These are phyloP conservation scores for Aspergillus pseudonomiae DNA, from an alignment of 2,329 filamentous ascomycete genomes.

Conservation along the genomic window DNA sequence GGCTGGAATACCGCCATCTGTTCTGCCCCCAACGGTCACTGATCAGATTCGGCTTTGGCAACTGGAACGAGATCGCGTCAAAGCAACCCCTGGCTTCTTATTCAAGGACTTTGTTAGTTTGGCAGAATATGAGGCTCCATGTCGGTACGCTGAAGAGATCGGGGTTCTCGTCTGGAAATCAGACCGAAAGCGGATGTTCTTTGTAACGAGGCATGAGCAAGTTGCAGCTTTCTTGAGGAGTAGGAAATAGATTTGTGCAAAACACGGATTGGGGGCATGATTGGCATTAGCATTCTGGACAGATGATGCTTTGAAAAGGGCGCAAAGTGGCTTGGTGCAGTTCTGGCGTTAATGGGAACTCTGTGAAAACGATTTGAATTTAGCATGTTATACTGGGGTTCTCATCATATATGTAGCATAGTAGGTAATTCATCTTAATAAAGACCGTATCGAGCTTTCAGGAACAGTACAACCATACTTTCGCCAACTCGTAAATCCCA, in stretches of 20 bases:
- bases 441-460: not conserved
- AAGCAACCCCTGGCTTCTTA: slow-evolving; percentile 77
- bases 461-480: not conserved
- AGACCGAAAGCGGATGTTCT: slow-evolving; percentile 80
- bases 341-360: slow-evolving; percentile 12
- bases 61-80: slow-evolving; percentile 93
- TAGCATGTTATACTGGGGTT: not conserved
- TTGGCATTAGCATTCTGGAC: not conserved
- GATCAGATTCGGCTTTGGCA: slow-evolving; percentile 98
- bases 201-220: slow-evolving; percentile 88
- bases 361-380: not conserved
- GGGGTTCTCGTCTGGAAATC: slow-evolving; percentile 89
- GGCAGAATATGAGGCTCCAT: slow-evolving; percentile 59
- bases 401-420: not conserved
- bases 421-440: no score
- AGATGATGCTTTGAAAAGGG: not conserved
- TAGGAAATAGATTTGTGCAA: slow-evolving; percentile 43
- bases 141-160: slow-evolving; percentile 77
- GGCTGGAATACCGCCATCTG: slow-evolving; percentile 54
- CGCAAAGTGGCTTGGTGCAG: slow-evolving; percentile 4
- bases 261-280: not conserved
- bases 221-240: slow-evolving; percentile 77
- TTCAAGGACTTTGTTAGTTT: slow-evolving; percentile 85
- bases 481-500: not conserved
- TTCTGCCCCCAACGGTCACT: slow-evolving; percentile 91